Percentiles rank a stretch among this genome's conserved stretches.
These are phyloP conservation scores for Mycena pura DNA, from an alignment of 768 basidiomycete species.

Conservation along the genomic window DNA sequence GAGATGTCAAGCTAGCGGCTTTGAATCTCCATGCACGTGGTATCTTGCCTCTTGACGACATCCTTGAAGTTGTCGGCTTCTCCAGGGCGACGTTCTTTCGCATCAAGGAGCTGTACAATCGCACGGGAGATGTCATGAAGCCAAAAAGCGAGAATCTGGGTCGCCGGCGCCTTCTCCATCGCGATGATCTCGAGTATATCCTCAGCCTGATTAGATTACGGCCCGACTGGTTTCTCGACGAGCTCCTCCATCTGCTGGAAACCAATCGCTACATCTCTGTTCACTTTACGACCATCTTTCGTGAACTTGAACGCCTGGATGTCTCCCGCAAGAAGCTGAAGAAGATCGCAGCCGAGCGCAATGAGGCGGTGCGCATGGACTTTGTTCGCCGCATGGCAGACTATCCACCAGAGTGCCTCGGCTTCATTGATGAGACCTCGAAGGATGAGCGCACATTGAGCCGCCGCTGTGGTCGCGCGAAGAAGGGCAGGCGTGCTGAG, in stretches of 20 bases:
- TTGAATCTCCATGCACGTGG: too few species aligned
- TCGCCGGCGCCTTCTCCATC: slow-evolving; percentile 12
- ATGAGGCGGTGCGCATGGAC: slow-evolving; percentile 32
- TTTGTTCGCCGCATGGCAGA: slow-evolving; percentile 35
- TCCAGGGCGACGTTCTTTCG: slow-evolving; percentile 8
- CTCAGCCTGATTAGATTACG: slow-evolving; percentile 21
- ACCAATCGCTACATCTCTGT: slow-evolving; percentile 40
- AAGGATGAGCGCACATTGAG: slow-evolving; percentile 36
- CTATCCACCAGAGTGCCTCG: slow-evolving; percentile 40
- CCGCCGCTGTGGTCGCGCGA: slow-evolving; percentile 28
- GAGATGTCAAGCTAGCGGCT: too few species aligned
- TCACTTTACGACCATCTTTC: slow-evolving; percentile 41
- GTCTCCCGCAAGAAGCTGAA: slow-evolving; percentile 38
- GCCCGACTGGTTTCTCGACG: slow-evolving; percentile 43
- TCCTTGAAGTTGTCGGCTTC: slow-evolving; percentile 3
- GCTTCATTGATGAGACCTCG: slow-evolving; percentile 44
- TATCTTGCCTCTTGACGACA: not conserved
- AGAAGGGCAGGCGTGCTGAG: slow-evolving; percentile 30
- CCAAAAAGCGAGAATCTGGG: not conserved
- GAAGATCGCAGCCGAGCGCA: slow-evolving; percentile 39
- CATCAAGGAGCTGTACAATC: not conserved
- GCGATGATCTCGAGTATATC: slow-evolving; percentile 34
- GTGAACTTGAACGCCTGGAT: slow-evolving; percentile 34
- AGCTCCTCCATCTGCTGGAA: slow-evolving; percentile 35
- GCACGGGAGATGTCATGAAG: not conserved